Evolutionary conservation across 768 basidiomycete genomes (phyloP).

Genomic region (Steccherinum ochraceum): DNA sequence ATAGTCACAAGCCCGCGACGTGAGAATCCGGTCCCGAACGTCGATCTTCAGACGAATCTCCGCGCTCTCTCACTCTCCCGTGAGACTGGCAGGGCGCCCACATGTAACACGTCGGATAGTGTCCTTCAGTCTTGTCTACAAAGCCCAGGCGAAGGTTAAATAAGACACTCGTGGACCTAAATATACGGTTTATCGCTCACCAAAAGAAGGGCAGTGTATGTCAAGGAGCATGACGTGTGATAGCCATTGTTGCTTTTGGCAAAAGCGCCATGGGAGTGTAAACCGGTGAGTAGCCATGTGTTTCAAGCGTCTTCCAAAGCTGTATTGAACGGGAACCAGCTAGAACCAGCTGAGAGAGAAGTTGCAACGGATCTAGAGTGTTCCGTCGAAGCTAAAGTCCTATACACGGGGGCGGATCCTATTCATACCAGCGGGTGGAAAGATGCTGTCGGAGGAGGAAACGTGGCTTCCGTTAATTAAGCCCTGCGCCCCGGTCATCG

Average conservation of each 20-base stretch:
- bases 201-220: too few species aligned
- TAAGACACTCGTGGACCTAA: too few species aligned
- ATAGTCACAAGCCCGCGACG: neutral
- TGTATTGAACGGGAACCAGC: neutral
- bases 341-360: neutral
- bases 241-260: neutral
- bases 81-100: too few species aligned
- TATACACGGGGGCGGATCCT: neutral
- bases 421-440: neutral
- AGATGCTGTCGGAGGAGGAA: neutral
- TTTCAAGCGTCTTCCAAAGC: neutral
- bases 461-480: neutral
- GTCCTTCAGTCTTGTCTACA: too few species aligned
- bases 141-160: too few species aligned
- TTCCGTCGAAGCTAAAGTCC: neutral
- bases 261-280: neutral
- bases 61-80: too few species aligned
- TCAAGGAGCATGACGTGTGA: too few species aligned
- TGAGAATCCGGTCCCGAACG: neutral
- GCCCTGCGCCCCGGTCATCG: neutral
- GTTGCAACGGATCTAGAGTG: neutral
- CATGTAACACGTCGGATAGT: too few species aligned
- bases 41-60: too few species aligned
- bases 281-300: neutral
- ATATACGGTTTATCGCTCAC: too few species aligned